Evolutionary conservation across 2,329 filamentous ascomycete species (phyloP).

Genomic region (Cladophialophora chaetospira): DNA sequence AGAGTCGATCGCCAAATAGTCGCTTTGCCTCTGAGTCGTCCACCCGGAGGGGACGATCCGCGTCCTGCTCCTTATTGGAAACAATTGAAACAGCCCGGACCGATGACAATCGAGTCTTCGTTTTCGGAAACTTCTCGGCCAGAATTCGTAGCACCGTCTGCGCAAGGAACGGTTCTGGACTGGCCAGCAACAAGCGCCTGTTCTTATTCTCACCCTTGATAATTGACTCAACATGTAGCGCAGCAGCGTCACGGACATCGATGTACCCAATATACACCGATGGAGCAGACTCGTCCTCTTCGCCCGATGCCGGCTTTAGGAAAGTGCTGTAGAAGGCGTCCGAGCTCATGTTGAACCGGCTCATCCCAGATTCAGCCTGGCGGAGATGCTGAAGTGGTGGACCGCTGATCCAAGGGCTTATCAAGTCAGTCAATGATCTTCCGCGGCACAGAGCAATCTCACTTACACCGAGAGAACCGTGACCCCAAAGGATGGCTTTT

Average conservation of each 20-base stretch:
- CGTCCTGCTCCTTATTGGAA: constrained; percentile 7
- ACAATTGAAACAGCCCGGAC: constrained; percentile 3
- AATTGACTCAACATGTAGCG: constrained; percentile 10
- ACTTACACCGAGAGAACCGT: constrained; percentile 6
- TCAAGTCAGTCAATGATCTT: neutral
- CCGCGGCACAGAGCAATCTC: neutral
- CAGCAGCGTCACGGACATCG: constrained; percentile 4
- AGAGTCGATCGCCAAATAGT: constrained; percentile 4
- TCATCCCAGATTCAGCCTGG: neutral
- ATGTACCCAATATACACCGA: constrained; percentile 12
- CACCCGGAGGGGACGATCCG: neutral
- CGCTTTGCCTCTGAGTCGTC: constrained; percentile 3
- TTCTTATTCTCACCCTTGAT: constrained; percentile 1
- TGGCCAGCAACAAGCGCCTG: constrained; percentile 6
- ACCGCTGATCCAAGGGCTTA: constrained; percentile 10
- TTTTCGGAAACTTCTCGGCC: constrained; percentile 2
- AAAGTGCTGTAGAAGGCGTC: constrained; percentile 10
- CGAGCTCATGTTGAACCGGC: constrained; percentile 4
- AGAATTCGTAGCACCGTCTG: constrained; percentile 1
- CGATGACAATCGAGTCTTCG: neutral
- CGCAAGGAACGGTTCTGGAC: constrained; percentile 8
- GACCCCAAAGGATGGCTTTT: constrained; percentile 54
- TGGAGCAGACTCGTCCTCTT: neutral
- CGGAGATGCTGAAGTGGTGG: constrained; percentile 7
- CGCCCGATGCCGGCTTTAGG: neutral